phyloP scores from a whole-genome alignment of 305 asterid genomes.

The Plantago coronopus region DNA sequence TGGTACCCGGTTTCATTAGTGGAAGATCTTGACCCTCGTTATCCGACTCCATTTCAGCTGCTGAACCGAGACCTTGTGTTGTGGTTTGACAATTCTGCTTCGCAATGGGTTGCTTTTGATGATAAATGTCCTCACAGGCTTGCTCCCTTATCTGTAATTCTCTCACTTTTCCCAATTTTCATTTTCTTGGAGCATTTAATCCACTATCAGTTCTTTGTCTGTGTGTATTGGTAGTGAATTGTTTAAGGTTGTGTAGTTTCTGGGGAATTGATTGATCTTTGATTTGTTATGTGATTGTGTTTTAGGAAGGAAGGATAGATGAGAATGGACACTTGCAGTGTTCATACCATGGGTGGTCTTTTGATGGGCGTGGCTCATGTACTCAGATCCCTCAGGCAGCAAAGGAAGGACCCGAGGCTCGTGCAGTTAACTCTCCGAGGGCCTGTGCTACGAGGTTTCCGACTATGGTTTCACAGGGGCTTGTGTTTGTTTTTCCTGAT shows the following conservation, averaged over 20 bases:
- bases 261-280: slow-evolving; percentile 13
- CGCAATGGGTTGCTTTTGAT: slow-evolving; percentile 88
- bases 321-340: slow-evolving; percentile 99
- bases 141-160: slow-evolving; percentile 88
- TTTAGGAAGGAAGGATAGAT: slow-evolving; percentile 94
- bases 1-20: slow-evolving; percentile 97
- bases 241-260: neutral
- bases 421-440: slow-evolving; percentile 72
- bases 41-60: slow-evolving; percentile 90
- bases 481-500: slow-evolving; percentile 97
- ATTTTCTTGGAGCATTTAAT: neutral
- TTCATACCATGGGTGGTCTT: slow-evolving; percentile 98
- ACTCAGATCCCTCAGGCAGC: slow-evolving; percentile 92
- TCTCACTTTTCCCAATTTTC: slow-evolving; percentile 1
- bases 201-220: neutral
- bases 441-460: slow-evolving; percentile 92
- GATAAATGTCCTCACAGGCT: slow-evolving; percentile 98
- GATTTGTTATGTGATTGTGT: slow-evolving; percentile 15
- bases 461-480: slow-evolving; percentile 91
- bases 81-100: slow-evolving; percentile 74
- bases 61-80: slow-evolving; percentile 87
- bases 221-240: neutral
- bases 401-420: slow-evolving; percentile 82
- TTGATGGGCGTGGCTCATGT: slow-evolving; percentile 92
- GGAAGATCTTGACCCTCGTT: slow-evolving; percentile 77